phyloP scores from a whole-genome alignment of 345 rosid species.

The Lumnitzera racemosa region DNA sequence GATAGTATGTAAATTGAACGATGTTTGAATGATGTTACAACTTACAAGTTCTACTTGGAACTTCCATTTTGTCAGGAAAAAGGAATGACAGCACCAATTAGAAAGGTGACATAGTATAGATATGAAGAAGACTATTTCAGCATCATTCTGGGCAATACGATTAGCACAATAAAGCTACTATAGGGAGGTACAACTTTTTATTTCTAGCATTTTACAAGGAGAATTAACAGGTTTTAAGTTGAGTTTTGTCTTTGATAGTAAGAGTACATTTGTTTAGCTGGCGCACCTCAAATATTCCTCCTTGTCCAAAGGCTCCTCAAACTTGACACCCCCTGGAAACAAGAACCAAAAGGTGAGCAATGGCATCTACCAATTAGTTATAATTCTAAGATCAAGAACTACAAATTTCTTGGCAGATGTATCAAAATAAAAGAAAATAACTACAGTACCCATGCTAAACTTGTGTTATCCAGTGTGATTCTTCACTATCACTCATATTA shows the following conservation, averaged over 20 bases:
- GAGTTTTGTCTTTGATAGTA: background rate
- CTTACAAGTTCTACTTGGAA: background rate
- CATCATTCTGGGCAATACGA: background rate
- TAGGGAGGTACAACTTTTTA: too few species aligned
- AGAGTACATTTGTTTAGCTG: constrained; percentile 1
- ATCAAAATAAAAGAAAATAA: too few species aligned
- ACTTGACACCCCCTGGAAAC: constrained; percentile 29
- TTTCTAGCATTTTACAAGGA: background rate
- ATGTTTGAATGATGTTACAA: too few species aligned
- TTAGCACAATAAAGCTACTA: background rate
- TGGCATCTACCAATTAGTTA: too few species aligned
- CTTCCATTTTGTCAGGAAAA: background rate
- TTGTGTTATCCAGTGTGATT: too few species aligned
- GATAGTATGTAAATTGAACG: too few species aligned
- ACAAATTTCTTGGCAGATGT: too few species aligned
- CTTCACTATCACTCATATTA: too few species aligned
- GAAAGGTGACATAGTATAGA: background rate
- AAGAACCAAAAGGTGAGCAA: too few species aligned
- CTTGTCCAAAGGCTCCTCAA: constrained; percentile 31
- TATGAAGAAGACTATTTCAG: background rate
- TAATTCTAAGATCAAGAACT: too few species aligned
- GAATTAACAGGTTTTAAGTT: background rate
- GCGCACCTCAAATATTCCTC: constrained; percentile 34
- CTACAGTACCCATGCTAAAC: too few species aligned
- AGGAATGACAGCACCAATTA: background rate